Evolutionary conservation across 176 grass and related monocot genomes (phyloP).

Genomic region (Cenchrus fungigraminus): DNA sequence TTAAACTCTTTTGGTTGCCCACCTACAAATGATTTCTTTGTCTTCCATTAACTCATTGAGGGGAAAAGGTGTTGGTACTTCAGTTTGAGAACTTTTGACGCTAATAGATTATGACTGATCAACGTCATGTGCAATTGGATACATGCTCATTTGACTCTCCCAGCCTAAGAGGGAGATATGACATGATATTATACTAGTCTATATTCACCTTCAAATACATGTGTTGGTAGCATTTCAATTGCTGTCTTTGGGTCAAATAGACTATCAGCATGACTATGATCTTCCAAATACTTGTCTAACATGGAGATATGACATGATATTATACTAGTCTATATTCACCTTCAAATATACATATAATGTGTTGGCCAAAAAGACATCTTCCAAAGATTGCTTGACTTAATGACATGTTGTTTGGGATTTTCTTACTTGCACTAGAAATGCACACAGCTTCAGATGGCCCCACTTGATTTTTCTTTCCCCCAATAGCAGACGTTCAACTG

Average conservation of each 20-base stretch:
- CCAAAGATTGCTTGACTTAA: neutral
- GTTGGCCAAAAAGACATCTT: too few relatives aligned
- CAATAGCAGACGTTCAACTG: neutral
- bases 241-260: neutral
- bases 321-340: conserved; percentile 1
- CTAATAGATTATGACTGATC: neutral
- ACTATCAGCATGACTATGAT: neutral
- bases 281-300: neutral
- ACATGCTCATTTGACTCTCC: neutral
- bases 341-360: neutral
- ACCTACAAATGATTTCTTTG: neutral
- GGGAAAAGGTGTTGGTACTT: neutral
- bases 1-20: neutral
- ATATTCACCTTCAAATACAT: conserved; percentile 6
- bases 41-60: neutral
- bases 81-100: neutral
- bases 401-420: neutral
- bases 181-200: conserved; percentile 3
- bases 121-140: neutral
- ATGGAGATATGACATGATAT: conserved; percentile 4
- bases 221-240: neutral
- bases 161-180: neutral
- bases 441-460: too few relatives aligned
- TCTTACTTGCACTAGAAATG: neutral
- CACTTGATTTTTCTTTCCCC: neutral